Conservation (phyloP, 768 basidiomycete genomes). For the Boletus coccyginus region DNA sequence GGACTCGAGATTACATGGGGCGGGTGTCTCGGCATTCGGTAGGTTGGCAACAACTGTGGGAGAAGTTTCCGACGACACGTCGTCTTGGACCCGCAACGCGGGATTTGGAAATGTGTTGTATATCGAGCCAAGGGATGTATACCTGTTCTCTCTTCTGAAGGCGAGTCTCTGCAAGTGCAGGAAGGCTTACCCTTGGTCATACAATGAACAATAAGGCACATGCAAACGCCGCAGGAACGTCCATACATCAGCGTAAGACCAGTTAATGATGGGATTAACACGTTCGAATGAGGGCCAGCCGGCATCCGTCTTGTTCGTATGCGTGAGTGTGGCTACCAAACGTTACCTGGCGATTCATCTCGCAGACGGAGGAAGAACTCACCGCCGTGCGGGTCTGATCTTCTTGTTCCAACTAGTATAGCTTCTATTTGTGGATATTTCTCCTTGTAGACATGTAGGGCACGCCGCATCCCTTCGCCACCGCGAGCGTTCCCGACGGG, state of each 20-base stretch:
- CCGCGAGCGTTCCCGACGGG: constrained; percentile 56
- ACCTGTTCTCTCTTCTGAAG: constrained; percentile 46
- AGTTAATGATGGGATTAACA: constrained; percentile 94
- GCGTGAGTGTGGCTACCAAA: constrained; percentile 62
- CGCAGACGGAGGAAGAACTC: constrained; percentile 26
- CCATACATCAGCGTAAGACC: constrained; percentile 92
- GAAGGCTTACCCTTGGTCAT: constrained; percentile 79
- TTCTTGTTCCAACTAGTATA: constrained; percentile 85
- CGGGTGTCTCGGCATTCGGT: constrained; percentile 13
- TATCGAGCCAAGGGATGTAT: constrained; percentile 94
- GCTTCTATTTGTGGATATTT: constrained; percentile 66
- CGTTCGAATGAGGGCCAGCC: constrained; percentile 90
- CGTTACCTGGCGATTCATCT: neutral
- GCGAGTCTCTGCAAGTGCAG: neutral
- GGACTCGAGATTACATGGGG: neutral
- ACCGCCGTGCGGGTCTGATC: constrained; percentile 95
- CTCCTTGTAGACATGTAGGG: constrained; percentile 69
- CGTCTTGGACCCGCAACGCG: constrained; percentile 47
- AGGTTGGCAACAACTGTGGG: constrained; percentile 21
- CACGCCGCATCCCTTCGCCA: constrained; percentile 74
- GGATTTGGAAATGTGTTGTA: constrained; percentile 95
- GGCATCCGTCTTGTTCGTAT: constrained; percentile 77
- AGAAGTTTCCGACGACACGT: constrained; percentile 9
- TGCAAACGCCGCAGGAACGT: constrained; percentile 68
- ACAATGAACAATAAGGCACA: constrained; percentile 85